Evolutionary conservation across 495 filamentous ascomycete genomes (phyloP), one percentile per base, ranked within the genome.

Genomic region (Penicillium silybi): DNA sequence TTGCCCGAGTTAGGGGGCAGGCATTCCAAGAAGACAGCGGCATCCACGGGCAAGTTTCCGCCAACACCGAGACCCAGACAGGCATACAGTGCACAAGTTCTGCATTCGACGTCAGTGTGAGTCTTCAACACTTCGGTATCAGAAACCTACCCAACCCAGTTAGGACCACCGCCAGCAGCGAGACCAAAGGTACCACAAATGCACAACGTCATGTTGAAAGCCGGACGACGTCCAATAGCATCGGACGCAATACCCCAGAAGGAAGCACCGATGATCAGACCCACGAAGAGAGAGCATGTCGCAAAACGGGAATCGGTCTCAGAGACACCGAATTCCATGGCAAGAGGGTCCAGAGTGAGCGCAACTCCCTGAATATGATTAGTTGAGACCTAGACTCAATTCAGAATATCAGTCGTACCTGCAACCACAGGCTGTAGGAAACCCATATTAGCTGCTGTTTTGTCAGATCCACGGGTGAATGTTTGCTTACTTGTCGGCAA

Each of bases 1-100:
- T 68, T 66, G 11, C 62, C 63, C n/a, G 72, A 76, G 7, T 69
- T 65, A 26, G 63, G 63, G 17, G 78, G 78, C 3, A 81, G 50
- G 32, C 78, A 80, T 49, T 81, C 78, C n/a, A 81, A 59, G 58
- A 81, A 80, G 6, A 81, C 61, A 9, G 77, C 75, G 0, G 73
- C 68, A 50, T 74, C 71, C 15, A 75, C 70, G 2, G 70, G 70
- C 9, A 74, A 52, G 46, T 80, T 81, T n/a, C 78, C 78, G 22
- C 78, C 78, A 18, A 80, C 69, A 25, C 77, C 78, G 3, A 79
- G 54, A 25, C 76, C 77, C 43, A 77, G 37, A 25, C 58, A 62
- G 13, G 75, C 65, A 53, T 65, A 78, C 16, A 80, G 53, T 13
- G 62, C 73, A 53, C 68, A 72, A 11, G 55, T 53, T n/a, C 59